Evolutionary conservation across 129 eudicot species (phyloP).

Genomic region (Pseudognaphalium luteoalbum): DNA sequence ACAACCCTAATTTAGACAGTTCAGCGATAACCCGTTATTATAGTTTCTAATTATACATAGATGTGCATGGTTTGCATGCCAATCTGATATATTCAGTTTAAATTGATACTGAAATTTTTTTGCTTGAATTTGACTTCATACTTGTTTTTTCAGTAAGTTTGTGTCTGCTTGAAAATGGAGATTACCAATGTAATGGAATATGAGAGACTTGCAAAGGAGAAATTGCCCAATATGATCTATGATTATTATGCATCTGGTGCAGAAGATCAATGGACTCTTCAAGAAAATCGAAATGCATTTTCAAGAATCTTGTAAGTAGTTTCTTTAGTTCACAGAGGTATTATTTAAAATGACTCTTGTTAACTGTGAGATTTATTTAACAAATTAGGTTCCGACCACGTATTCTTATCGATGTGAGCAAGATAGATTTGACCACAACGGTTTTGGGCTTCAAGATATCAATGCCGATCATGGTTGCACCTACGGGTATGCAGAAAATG

Average conservation of each 20-base stretch:
- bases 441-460: constrained; percentile 75
- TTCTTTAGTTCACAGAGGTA: background rate
- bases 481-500: constrained; percentile 95
- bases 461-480: constrained; percentile 97
- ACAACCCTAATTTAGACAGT: too few species aligned
- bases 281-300: constrained; percentile 76
- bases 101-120: background rate
- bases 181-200: constrained; percentile 83
- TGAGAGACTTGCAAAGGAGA: constrained; percentile 73
- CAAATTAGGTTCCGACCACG: constrained; percentile 76
- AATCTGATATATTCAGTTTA: background rate
- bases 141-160: constrained; percentile 13
- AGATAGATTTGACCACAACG: constrained; percentile 60
- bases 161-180: constrained; percentile 39
- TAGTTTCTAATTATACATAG: background rate
- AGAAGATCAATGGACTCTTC: constrained; percentile 96
- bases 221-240: constrained; percentile 75
- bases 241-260: constrained; percentile 94
- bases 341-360: too few species aligned
- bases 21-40: background rate
- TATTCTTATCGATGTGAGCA: constrained; percentile 84
- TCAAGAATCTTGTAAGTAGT: constrained; percentile 68
- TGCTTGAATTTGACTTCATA: background rate
- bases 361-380: too few species aligned
- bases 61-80: background rate